Percentiles rank a stretch among this genome's conserved stretches.
Evolutionary conservation across 345 rosid genomes (phyloP).

Genomic region (Moricandia arvensis): DNA sequence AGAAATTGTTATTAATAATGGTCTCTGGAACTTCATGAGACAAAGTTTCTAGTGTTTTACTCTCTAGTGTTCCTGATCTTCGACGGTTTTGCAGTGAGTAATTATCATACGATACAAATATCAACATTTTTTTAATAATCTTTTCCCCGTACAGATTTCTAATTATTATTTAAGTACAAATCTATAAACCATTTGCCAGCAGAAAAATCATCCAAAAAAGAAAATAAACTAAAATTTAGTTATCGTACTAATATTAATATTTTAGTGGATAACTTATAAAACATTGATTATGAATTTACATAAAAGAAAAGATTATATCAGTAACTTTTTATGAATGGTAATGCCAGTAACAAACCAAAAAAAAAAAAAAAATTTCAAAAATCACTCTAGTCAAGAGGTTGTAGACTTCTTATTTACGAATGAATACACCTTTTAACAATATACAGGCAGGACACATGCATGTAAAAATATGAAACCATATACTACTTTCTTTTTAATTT

Average conservation of each 20-base stretch:
- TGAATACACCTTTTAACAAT: too few relatives aligned
- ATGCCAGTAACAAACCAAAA: too few relatives aligned
- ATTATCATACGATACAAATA: background rate
- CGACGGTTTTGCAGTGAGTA: background rate
- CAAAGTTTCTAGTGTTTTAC: background rate
- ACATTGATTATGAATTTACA: background rate
- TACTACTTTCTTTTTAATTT: too few relatives aligned
- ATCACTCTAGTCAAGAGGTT: too few relatives aligned
- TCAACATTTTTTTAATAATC: background rate
- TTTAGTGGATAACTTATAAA: background rate
- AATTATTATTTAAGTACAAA: background rate
- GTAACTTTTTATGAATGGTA: too few relatives aligned
- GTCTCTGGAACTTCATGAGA: too few relatives aligned
- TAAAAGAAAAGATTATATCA: background rate
- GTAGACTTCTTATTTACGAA: too few relatives aligned
- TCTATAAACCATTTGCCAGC: background rate
- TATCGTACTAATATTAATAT: background rate
- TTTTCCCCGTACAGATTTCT: background rate
- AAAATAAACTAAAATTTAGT: background rate
- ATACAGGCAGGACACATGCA: too few relatives aligned
- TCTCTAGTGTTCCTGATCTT: background rate
- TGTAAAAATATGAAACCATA: too few relatives aligned
- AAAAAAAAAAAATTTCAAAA: too few relatives aligned
- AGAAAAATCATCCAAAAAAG: background rate
- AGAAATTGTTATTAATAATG: background rate